Percentiles rank a stretch among this genome's conserved stretches.
Evolutionary conservation across 2,329 filamentous ascomycete species (phyloP).

Genomic region (Ascosphaera pollenicola): DNA sequence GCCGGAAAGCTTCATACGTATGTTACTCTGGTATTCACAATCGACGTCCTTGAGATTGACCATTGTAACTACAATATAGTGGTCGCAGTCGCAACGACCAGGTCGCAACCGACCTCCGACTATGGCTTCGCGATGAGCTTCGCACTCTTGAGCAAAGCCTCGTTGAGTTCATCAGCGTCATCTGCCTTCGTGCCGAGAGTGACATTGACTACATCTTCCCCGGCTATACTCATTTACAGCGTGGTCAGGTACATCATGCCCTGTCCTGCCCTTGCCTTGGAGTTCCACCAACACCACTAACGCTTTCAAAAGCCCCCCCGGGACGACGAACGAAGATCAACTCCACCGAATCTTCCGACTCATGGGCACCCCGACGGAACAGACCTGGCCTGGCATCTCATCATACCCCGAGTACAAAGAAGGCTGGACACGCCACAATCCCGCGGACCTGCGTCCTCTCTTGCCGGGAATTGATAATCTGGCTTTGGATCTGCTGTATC

Average conservation of each 20-base stretch:
- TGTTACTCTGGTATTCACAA: slow-evolving; percentile 9
- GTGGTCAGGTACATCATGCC: slow-evolving; percentile 30
- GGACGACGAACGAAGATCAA: slow-evolving; percentile 96
- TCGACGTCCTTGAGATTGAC: not conserved
- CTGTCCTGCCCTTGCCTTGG: too few species aligned
- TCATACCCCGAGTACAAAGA: slow-evolving; percentile 96
- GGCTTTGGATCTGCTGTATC: slow-evolving; percentile 67
- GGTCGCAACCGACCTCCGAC: slow-evolving; percentile 69
- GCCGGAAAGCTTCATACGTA: slow-evolving; percentile 71
- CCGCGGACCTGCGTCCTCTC: slow-evolving; percentile 70
- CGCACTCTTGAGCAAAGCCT: slow-evolving; percentile 46
- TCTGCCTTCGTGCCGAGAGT: slow-evolving; percentile 44
- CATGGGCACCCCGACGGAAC: slow-evolving; percentile 93
- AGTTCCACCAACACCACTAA: too few species aligned
- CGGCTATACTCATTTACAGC: slow-evolving; percentile 72
- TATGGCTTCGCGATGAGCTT: slow-evolving; percentile 66
- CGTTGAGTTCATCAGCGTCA: slow-evolving; percentile 45
- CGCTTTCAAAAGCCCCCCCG: too few species aligned
- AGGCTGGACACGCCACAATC: slow-evolving; percentile 83
- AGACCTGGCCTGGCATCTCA: slow-evolving; percentile 86
- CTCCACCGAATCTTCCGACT: slow-evolving; percentile 92
- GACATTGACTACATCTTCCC: slow-evolving; percentile 68
- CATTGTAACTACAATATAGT: not conserved
- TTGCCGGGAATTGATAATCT: slow-evolving; percentile 74
- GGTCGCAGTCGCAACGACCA: slow-evolving; percentile 78